Evolutionary conservation across 2,329 filamentous ascomycete species (phyloP), one percentile per base, ranked within the genome.

Genomic region (Trichoderma sp.): DNA sequence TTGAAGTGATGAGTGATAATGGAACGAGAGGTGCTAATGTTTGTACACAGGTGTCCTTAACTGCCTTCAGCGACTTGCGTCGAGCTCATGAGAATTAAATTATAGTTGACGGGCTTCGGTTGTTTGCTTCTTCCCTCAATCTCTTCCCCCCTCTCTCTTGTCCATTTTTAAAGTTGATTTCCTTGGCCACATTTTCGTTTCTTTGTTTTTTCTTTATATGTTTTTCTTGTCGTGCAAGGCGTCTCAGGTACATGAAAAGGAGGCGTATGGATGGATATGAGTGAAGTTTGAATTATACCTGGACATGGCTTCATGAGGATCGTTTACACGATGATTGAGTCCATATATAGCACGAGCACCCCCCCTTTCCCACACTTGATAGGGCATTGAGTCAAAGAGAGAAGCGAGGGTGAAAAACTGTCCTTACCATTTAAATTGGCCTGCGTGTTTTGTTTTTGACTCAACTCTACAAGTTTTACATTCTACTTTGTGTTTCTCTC

Each of bases 31-130:
- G 20, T 8, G n/a, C 71, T 72, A 63, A 72, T 70, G 2, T 23
- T 34, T 68, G 62, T 71, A 36, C 61, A 13, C 17, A 84, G 83
- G 83, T 72, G 82, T 84, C 58, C 77, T 84, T 34, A 80, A 80
- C 26, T 84, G 83, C 69, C 81, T 85, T 26, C 82, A 84, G 74
- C 80, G 82, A 65, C 79, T 85, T 32, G 80, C 82, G 8, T 78
- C 79, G 28, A 71, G 77, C 26, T 74, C 74, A 50, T 77, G 58
- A 75, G 39, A 62, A 32, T 61, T 11, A 23, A 62, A 32, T 61
- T 11, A 23, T 15, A 26, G 17, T 26, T 12, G 43, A 53, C 13
- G n/a, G 11, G 23, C 17, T 20, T 30, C 7, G 8, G 34, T 57
- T 15, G 32, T 58, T 71, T 32, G 11, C 32, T 2, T 34, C 20